Conservation (phyloP, 257 asterid species). For the Datura wrightii region DNA sequence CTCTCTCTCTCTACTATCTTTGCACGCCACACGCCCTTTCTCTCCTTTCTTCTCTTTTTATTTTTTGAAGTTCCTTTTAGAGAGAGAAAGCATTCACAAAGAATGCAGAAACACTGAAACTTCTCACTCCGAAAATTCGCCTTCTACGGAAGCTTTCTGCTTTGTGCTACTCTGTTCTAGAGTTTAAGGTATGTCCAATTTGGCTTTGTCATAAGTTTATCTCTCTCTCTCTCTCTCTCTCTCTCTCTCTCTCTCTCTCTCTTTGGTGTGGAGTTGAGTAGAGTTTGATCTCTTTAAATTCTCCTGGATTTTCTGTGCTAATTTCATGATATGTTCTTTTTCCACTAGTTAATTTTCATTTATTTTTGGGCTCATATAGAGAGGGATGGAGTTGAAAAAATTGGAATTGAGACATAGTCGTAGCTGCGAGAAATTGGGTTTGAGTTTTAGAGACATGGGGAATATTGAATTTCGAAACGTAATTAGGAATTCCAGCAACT, state of each 20-base stretch:
- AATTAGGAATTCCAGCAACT: neutral
- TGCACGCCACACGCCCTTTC: slow-evolving; percentile 48
- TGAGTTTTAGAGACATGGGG: neutral
- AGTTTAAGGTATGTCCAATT: slow-evolving; percentile 24
- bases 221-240: no score
- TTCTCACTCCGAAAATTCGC: neutral
- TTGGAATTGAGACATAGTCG: neutral
- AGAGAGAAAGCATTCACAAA: slow-evolving; percentile 22
- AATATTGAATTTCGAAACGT: slow-evolving; percentile 22
- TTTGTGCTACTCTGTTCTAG: neutral
- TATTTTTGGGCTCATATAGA: neutral
- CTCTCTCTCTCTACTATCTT: slow-evolving; percentile 54
- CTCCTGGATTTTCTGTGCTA: neutral
- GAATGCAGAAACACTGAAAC: slow-evolving; percentile 38
- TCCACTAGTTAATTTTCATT: neutral
- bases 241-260: no score
- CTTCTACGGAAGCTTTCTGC: no score
- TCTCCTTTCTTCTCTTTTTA: slow-evolving; percentile 10
- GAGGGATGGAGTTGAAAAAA: neutral
- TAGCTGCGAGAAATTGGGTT: neutral
- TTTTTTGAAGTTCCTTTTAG: slow-evolving; percentile 23
- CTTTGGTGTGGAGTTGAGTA: neutral
- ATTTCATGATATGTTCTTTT: neutral
- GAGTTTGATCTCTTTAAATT: slow-evolving; percentile 22
- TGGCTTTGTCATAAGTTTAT: neutral